Evolutionary conservation across 257 asterid genomes (phyloP).

Genomic region (Solanum pennellii): DNA sequence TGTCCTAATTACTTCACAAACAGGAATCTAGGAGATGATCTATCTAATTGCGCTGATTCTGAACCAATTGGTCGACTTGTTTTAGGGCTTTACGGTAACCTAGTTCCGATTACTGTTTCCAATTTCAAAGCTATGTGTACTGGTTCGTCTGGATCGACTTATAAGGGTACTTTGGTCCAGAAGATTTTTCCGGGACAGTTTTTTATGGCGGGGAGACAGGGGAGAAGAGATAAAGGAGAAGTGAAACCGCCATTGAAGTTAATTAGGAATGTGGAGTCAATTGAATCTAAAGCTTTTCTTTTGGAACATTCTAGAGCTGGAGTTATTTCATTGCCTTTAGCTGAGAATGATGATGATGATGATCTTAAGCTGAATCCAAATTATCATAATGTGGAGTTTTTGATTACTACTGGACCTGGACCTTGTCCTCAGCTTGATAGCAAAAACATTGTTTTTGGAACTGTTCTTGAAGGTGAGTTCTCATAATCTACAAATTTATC

Average conservation of each 20-base stretch:
- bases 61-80: slow-evolving; percentile 66
- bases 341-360: slow-evolving; percentile 85
- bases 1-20: slow-evolving; percentile 72
- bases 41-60: slow-evolving; percentile 52
- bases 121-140: slow-evolving; percentile 81
- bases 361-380: slow-evolving; percentile 52
- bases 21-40: slow-evolving; percentile 75
- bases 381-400: slow-evolving; percentile 85
- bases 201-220: slow-evolving; percentile 76
- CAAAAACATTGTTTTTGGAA: slow-evolving; percentile 79
- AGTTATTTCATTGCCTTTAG: slow-evolving; percentile 59
- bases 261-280: slow-evolving; percentile 50
- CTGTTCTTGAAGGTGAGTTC: slow-evolving; percentile 74
- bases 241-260: slow-evolving; percentile 50
- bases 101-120: slow-evolving; percentile 68
- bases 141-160: slow-evolving; percentile 59
- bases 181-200: slow-evolving; percentile 73
- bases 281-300: slow-evolving; percentile 50
- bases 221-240: slow-evolving; percentile 76
- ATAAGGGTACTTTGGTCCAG: slow-evolving; percentile 74
- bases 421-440: slow-evolving; percentile 83
- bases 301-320: slow-evolving; percentile 74
- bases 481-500: neutral
- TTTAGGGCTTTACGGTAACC: slow-evolving; percentile 76
- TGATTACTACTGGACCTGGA: slow-evolving; percentile 90